Base-by-base conservation (phyloP, 2,329 filamentous ascomycete genomes). In the Cladosporium sp. region DNA sequence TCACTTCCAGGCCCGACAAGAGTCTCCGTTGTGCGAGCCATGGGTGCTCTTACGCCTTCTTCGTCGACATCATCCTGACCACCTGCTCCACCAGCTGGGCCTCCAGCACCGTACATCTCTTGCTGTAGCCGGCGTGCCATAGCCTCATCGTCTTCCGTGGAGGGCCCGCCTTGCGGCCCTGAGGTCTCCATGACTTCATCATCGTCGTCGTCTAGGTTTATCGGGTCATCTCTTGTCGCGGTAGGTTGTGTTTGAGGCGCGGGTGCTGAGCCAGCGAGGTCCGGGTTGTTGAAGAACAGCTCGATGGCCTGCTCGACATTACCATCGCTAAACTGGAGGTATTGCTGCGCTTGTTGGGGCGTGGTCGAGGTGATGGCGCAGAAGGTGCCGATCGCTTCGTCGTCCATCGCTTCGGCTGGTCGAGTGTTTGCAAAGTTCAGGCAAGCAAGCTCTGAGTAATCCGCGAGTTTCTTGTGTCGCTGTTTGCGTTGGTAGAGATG, bases 81-180 rank as follows among this genome's bases (percentile, higher is more conserved):
- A 66, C 61, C 51, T 54, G 72, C 73, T 34, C 71, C 72, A 12
- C 71, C 73, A 34, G n/a, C n/a, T n/a, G n/a, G n/a, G n/a, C 52
- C 22, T 36, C 57, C 70, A 39, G 72, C 79, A 47, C 80, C 79
- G 61, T 96, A 97, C 64, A 96, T 80, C 69, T 99, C 90, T 64
- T 99, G 88, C 68, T 99, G 93, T 53, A 99, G 70, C 51, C 88
- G 82, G 67, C 91, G 83, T 6, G 93, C 93, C 84, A 97, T 92
- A 38, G 88, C 91, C 47, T 89, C 91, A 63, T 99, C 93, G 62
- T 96, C 90, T 56, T 96, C 91, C 77, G 70, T 50, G 19, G 60
- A 54, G 9, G 54, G 54, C 1, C 54, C 54, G 13, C 41, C 55
- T 29, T 55, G 57, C 20, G 67, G 58, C 17, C 56, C 60, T 3